A percentile compares a stretch with the other conserved stretches of the same genome.
Conservation (phyloP, 2,329 filamentous ascomycete genomes). For the Colletotrichum tropicicola region DNA sequence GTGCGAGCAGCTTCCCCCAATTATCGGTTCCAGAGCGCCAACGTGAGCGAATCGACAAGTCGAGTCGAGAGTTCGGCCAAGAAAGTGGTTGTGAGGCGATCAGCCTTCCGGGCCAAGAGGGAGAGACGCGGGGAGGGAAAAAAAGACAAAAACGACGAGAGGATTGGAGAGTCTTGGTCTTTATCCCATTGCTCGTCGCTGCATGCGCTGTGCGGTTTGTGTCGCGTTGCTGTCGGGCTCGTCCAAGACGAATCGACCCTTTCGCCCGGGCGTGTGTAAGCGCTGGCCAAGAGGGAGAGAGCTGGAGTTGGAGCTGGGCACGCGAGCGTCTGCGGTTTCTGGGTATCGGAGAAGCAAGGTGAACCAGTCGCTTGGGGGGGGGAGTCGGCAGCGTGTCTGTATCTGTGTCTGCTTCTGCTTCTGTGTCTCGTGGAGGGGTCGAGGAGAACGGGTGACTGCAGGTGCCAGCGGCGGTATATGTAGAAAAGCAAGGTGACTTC, state of each 20-base stretch:
- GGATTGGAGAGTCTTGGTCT: not conserved
- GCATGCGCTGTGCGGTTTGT: constrained; percentile 4
- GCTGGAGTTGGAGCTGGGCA: not conserved
- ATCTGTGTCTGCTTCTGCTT: not conserved
- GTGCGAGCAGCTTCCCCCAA: constrained; percentile 9
- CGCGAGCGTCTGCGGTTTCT: constrained; percentile 11
- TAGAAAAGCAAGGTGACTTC: constrained; percentile 1
- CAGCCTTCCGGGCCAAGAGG: constrained; percentile 11
- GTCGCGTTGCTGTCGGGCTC: not conserved
- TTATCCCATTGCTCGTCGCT: constrained; percentile 29
- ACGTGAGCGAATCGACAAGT: constrained; percentile 15
- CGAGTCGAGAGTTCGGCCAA: constrained; percentile 4
- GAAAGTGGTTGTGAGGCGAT: not conserved
- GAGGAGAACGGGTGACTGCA: not conserved
- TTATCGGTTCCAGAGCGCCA: constrained; percentile 9
- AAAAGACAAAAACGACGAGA: not conserved
- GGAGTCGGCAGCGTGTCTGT: not conserved
- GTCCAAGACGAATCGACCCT: constrained; percentile 7
- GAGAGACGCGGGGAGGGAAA: not conserved
- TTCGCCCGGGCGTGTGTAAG: constrained; percentile 3
- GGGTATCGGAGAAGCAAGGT: not conserved
- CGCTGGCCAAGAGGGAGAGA: not conserved
- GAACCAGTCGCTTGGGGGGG: not conserved
- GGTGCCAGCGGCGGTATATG: constrained; percentile 1
- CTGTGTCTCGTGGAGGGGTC: not conserved